Base-by-base conservation (phyloP, 1,284 basidiomycete genomes). In the Irpex sp. region DNA sequence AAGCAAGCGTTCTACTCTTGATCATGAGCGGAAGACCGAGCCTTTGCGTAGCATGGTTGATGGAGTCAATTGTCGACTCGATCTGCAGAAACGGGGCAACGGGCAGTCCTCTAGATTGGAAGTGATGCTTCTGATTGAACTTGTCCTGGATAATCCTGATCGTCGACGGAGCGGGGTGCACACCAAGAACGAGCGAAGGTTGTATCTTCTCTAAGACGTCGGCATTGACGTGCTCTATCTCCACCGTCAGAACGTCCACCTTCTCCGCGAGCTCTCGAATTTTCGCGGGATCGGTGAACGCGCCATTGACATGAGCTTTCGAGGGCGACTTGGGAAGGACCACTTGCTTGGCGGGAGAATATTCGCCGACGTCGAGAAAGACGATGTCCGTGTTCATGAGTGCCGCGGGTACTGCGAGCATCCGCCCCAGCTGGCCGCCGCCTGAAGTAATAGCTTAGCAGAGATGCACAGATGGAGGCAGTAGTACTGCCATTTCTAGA, bases 201-300 rank as follows among this genome's bases (percentile, higher is more conserved):
- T 87, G 82, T 5, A 94, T 81, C 50, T 87, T 81, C 62, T 89
- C 87, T 5, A 99, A 81, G 1, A 94, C 86, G 26, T 79, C 79
- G 5, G 86, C 94, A 70, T 97, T 88, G 62, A 99, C 95, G 72
- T 99, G 97, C 78, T 99, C 97, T 57, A 99, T 99, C 79, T 99
- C 97, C 60, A 97, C 90, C 0, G 97, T 99, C 61, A 99, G 79
- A 47, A 99, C 80, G 71, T 98, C 94, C 46, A 94, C 95, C 72
- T 89, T 87, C 19, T 76, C 68, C 0, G 95, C 94, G 17, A 99
- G 86, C 68, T 92, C 83, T 54, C 82, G 81, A 69, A 99, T 98
- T 75, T 93, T 91, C 21, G 78, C 78, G 2, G 92, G 83, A 71
- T 95, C 90, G 39, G 90, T 81, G 78, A 98, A 99, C 7, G 93